phyloP scores from a whole-genome alignment of 2,329 filamentous ascomycete species.

The Arthrobotrys sinensis region DNA sequence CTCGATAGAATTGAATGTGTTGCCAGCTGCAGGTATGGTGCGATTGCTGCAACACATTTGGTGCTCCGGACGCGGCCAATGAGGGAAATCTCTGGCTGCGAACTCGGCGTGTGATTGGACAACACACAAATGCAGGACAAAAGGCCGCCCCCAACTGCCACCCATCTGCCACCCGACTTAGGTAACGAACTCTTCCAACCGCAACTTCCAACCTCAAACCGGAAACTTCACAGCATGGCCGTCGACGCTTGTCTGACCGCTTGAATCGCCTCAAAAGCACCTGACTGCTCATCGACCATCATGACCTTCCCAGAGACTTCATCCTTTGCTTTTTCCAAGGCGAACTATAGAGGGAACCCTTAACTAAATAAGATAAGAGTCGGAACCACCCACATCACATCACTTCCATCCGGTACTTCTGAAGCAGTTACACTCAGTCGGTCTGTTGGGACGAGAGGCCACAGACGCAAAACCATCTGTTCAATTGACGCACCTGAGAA shows the following conservation, averaged over 20 bases:
- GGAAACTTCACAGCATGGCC: constrained; percentile 32
- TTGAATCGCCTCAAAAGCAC: constrained; percentile 28
- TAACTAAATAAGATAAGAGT: constrained; percentile 18
- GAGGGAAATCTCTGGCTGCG: constrained; percentile 35
- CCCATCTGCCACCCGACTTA: constrained; percentile 14
- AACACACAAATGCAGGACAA: background rate
- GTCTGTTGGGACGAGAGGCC: background rate
- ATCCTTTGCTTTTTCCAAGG: constrained; percentile 59
- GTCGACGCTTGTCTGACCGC: constrained; percentile 44
- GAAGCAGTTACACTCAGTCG: too few species aligned
- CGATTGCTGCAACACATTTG: constrained; percentile 33
- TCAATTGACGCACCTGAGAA: constrained; percentile 40
- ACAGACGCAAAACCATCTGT: constrained; percentile 16
- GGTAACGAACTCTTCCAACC: constrained; percentile 13
- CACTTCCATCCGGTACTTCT: background rate
- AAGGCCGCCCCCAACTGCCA: too few species aligned
- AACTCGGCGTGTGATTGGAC: constrained; percentile 51
- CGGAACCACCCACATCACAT: background rate
- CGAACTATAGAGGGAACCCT: constrained; percentile 58
- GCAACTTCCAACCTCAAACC: constrained; percentile 1
- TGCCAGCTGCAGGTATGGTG: constrained; percentile 34
- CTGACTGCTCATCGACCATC: constrained; percentile 31
- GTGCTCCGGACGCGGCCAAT: constrained; percentile 44
- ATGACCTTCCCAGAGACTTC: constrained; percentile 57
- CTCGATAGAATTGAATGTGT: constrained; percentile 1